A percentile compares a stretch with the other conserved stretches of the same genome.
These are phyloP conservation scores for Trichophyton rubrum DNA, from an alignment of 2,329 filamentous ascomycete genomes.

Conservation along the genomic window DNA sequence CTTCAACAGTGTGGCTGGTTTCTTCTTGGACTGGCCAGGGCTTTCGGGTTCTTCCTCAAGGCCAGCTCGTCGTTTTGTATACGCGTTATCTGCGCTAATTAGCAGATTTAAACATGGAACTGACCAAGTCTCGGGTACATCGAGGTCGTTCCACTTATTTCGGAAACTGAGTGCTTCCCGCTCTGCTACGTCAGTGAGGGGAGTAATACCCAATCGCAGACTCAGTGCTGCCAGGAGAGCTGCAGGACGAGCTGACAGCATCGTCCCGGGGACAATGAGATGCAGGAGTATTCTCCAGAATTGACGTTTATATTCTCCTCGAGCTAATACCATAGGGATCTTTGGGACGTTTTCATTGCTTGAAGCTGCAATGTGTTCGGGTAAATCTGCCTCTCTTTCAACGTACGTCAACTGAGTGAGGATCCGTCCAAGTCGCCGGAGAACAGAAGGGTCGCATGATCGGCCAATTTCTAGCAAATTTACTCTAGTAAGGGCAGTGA, in stretches of 20 bases:
- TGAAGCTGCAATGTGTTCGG: conserved; percentile 30
- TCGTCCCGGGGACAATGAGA: conserved; percentile 38
- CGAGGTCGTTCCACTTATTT: conserved; percentile 37
- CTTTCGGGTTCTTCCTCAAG: conserved; percentile 11
- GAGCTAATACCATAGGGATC: conserved; percentile 36
- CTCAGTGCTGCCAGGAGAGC: conserved; percentile 38
- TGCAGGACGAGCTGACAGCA: conserved; percentile 34
- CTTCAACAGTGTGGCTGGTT: conserved; percentile 21
- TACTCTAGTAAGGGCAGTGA: conserved; percentile 31
- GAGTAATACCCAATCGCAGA: conserved; percentile 37
- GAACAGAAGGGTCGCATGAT: conserved; percentile 39
- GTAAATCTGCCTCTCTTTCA: conserved; percentile 29
- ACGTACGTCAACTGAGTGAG: conserved; percentile 30
- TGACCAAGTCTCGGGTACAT: conserved; percentile 41
- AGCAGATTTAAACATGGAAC: conserved; percentile 35
- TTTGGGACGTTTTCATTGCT: conserved; percentile 25
- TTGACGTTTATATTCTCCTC: conserved; percentile 22
- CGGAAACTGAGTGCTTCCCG: conserved; percentile 32
- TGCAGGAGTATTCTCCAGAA: conserved; percentile 42
- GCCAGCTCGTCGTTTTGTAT: conserved; percentile 19
- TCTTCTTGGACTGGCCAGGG: conserved; percentile 1
- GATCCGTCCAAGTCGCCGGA: conserved; percentile 37
- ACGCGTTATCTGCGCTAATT: conserved; percentile 36
- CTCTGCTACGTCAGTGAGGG: conserved; percentile 31
- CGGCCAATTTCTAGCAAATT: conserved; percentile 42